These are phyloP conservation scores for Claviceps digitariae DNA, from an alignment of 2,329 filamentous ascomycete genomes.

Conservation along the genomic window DNA sequence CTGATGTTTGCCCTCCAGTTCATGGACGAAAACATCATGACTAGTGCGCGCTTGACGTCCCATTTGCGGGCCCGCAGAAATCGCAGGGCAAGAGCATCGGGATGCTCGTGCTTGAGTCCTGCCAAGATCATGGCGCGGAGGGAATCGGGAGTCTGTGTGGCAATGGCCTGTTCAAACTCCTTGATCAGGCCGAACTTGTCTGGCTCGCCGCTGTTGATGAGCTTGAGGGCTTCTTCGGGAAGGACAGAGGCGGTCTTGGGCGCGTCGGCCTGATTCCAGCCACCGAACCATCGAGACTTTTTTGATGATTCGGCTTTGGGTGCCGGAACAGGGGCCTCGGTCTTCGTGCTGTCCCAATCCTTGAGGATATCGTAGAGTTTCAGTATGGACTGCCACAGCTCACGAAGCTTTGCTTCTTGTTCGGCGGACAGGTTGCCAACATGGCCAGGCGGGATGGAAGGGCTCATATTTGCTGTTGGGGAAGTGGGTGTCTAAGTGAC, in stretches of 20 bases:
- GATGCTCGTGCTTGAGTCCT: conserved; percentile 16
- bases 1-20: conserved; percentile 22
- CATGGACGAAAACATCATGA: conserved; percentile 24
- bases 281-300: conserved; percentile 6
- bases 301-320: conserved; percentile 2
- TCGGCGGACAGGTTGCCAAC: conserved; percentile 12
- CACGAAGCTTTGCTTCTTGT: conserved; percentile 13
- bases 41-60: conserved; percentile 24
- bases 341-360: conserved; percentile 1
- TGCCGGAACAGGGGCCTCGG: not conserved
- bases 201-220: conserved; percentile 2
- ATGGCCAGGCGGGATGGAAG: conserved; percentile 3
- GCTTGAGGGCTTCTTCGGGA: conserved; percentile 4
- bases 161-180: conserved; percentile 5
- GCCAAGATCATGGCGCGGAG: conserved; percentile 10
- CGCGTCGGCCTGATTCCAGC: not conserved
- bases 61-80: conserved; percentile 28
- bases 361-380: conserved; percentile 9
- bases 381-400: conserved; percentile 13
- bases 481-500: not conserved
- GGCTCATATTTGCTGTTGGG: not conserved
- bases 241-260: not conserved
- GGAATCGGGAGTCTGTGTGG: conserved; percentile 1
- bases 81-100: conserved; percentile 24
- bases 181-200: conserved; percentile 6